A percentile compares a stretch with the other conserved stretches of the same genome.
phyloP scores from a whole-genome alignment of 441 rosid genomes.

The Aleurites moluccanus region DNA sequence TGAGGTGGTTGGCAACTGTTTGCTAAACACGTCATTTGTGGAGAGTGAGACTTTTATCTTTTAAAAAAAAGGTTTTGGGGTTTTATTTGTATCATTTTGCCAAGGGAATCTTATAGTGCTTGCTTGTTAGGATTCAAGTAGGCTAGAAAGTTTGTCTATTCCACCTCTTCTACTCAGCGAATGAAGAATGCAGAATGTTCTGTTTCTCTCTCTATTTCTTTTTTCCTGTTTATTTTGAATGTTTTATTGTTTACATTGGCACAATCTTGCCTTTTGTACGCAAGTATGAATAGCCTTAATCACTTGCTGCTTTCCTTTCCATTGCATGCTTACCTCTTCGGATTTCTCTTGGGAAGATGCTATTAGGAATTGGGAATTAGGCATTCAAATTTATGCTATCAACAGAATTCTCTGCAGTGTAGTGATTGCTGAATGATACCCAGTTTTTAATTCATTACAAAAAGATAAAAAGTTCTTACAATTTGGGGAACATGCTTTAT shows the following conservation, averaged over 20 bases:
- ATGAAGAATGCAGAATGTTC: slow-evolving; percentile 14
- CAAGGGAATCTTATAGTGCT: slow-evolving; percentile 21
- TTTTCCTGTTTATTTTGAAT: background rate
- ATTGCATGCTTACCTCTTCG: background rate
- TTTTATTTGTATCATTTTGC: slow-evolving; percentile 12
- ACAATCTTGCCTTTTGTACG: slow-evolving; percentile 14
- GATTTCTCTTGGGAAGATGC: background rate
- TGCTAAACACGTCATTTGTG: slow-evolving; percentile 22
- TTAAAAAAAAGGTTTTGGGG: slow-evolving; percentile 15
- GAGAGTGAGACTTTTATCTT: slow-evolving; percentile 24
- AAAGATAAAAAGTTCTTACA: background rate
- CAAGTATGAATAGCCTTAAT: background rate
- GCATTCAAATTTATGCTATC: background rate
- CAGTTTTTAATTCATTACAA: background rate
- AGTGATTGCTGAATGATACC: background rate
- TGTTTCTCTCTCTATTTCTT: background rate
- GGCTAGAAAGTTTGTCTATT: slow-evolving; percentile 19
- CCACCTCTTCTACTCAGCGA: slow-evolving; percentile 3
- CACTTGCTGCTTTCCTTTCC: background rate
- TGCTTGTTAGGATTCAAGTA: slow-evolving; percentile 21
- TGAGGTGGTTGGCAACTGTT: slow-evolving; percentile 12
- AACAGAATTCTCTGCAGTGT: background rate
- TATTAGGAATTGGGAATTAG: background rate
- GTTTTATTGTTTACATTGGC: background rate
- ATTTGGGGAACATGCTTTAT: background rate